Conservation (phyloP, 768 basidiomycete species). For the Ramaria rubella region DNA sequence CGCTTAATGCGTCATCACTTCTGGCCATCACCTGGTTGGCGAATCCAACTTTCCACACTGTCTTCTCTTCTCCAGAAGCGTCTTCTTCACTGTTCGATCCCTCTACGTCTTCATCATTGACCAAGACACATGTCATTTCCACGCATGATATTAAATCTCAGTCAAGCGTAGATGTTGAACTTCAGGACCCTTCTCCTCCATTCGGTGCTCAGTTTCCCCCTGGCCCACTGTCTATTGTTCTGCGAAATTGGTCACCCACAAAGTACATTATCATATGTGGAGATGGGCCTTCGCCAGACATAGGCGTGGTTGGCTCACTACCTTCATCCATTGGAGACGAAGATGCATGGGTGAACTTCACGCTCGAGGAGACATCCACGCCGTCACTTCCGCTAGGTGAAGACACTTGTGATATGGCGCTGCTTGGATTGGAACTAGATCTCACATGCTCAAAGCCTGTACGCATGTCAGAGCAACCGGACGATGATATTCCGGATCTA, state of each 20-base stretch:
- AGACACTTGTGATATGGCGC: slow-evolving; percentile 61
- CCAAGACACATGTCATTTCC: slow-evolving; percentile 34
- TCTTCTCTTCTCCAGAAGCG: slow-evolving; percentile 45
- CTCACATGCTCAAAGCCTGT: slow-evolving; percentile 43
- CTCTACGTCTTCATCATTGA: neutral
- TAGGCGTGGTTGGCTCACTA: slow-evolving; percentile 37
- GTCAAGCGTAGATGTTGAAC: slow-evolving; percentile 30
- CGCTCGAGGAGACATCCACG: slow-evolving; percentile 43
- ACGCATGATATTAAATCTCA: slow-evolving; percentile 38
- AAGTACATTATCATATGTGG: slow-evolving; percentile 39
- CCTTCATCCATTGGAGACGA: slow-evolving; percentile 17
- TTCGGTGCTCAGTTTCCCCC: slow-evolving; percentile 38
- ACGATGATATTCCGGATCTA: slow-evolving; percentile 30
- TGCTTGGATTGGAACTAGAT: slow-evolving; percentile 60
- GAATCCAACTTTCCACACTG: slow-evolving; percentile 59
- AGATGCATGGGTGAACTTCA: slow-evolving; percentile 39
- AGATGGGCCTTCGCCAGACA: slow-evolving; percentile 46
- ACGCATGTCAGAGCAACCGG: slow-evolving; percentile 35
- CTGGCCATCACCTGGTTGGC: slow-evolving; percentile 63
- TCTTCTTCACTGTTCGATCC: neutral
- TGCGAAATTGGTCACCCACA: slow-evolving; percentile 40
- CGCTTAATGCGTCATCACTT: slow-evolving; percentile 38
- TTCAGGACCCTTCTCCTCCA: slow-evolving; percentile 37
- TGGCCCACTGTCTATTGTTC: slow-evolving; percentile 33
- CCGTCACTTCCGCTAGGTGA: slow-evolving; percentile 63